phyloP scores from a whole-genome alignment of 139 green algal species.

The Volvox africanus region DNA sequence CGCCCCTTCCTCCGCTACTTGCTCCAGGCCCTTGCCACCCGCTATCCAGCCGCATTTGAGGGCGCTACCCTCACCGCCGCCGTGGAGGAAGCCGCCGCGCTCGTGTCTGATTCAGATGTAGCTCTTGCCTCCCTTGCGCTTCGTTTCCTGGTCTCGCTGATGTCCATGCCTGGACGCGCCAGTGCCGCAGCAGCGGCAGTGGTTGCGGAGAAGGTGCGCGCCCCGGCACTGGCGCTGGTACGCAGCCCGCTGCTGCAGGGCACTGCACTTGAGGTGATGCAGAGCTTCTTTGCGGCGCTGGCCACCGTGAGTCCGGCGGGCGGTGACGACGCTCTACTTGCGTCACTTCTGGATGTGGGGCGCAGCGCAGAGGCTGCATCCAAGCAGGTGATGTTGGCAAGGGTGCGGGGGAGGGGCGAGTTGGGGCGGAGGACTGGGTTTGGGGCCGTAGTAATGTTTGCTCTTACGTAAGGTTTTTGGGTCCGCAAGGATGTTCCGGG shows the following conservation, averaged over 20 bases:
- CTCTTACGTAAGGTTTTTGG: no score
- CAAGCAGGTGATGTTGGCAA: constrained; percentile 24
- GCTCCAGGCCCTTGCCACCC: constrained; percentile 65
- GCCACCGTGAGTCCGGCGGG: constrained; percentile 45
- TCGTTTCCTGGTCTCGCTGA: constrained; percentile 71
- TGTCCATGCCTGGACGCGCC: constrained; percentile 59
- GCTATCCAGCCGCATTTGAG: constrained; percentile 59
- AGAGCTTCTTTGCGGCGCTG: constrained; percentile 82
- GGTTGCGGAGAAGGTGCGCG: constrained; percentile 57
- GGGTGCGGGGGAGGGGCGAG: background rate
- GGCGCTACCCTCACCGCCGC: constrained; percentile 6
- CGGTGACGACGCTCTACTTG: constrained; percentile 69
- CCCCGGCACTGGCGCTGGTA: constrained; percentile 79
- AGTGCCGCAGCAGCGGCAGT: constrained; percentile 27
- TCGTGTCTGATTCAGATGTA: constrained; percentile 87
- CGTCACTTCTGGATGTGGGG: constrained; percentile 71
- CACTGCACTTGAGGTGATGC: constrained; percentile 30
- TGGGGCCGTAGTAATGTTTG: no score
- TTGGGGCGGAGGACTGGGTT: background rate
- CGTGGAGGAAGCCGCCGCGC: constrained; percentile 62
- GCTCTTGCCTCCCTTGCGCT: constrained; percentile 81
- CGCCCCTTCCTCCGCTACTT: background rate
- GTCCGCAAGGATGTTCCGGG: no score
- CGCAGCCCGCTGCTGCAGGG: constrained; percentile 83
- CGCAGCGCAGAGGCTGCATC: constrained; percentile 7